Base-by-base conservation (phyloP, 257 asterid species). In the Asclepias syriaca region DNA sequence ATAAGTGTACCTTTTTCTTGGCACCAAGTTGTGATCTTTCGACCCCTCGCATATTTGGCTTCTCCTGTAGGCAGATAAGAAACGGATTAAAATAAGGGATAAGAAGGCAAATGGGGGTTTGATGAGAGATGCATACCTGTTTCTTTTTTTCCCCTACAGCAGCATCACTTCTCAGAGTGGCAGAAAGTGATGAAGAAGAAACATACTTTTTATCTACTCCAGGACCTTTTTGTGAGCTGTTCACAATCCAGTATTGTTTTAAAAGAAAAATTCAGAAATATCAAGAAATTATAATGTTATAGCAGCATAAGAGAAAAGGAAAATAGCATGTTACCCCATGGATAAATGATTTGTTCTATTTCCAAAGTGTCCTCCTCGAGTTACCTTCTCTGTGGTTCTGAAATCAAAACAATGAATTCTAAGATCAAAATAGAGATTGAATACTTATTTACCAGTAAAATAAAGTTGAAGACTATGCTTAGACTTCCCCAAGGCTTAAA, bases 91-190 rank as follows among this genome's bases (percentile, higher is more conserved):
- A 37, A 54, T 8, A 22, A 2, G 60, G 18, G 54, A 27, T 18
- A 19, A 27, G 15, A 39, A 51, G 34, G 59, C 22, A 46, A 6
- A 43, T 69, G 18, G 29, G 59, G 24, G 29, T 22, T 54, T 29
- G 1, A 29, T 5, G 16, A 34, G 46, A 61, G 22, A 61, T 29
- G 34, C 53, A 56, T 83, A 94, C 98, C 96, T 91, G 96, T 71
- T 84, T 84, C 76, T 89, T 85, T 77, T 81, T 88, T 76, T 83
- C 97, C 32, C 83, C 79, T 77, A 72, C 84, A 48, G 86, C 90
- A 29, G 34, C 34, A 29, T 88, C 90, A 77, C 72, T 79, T 79
- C 68, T 83, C 74, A 67, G 79, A 85, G 78, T 80, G 75, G 81
- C 53, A 48, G 84, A 75, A 3, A 89, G 80, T 21, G 90, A 85